A percentile compares a stretch with the other conserved stretches of the same genome.
These are phyloP conservation scores for Brassica nigra DNA, from an alignment of 345 rosid genomes.

Conservation along the genomic window DNA sequence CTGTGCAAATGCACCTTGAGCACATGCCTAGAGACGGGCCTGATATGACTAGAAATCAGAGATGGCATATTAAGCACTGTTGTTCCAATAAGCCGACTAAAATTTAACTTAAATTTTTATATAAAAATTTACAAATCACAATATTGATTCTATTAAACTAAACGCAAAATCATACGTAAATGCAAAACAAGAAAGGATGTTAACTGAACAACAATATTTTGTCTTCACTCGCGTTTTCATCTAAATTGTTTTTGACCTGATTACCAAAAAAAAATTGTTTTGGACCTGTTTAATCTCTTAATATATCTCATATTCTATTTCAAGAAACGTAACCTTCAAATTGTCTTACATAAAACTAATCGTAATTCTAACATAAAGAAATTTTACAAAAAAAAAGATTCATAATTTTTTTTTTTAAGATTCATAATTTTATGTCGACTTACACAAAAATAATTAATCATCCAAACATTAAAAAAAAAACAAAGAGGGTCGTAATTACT, in stretches of 20 bases:
- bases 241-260: neutral
- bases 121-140: neutral
- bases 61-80: neutral
- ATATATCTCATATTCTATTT: neutral
- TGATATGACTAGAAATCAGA: neutral
- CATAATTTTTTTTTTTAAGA: no score
- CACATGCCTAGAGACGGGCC: no score
- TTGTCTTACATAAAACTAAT: neutral
- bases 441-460: no score
- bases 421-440: no score
- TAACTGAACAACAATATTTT: neutral
- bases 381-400: no score
- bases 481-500: neutral
- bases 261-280: neutral
- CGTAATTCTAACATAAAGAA: neutral
- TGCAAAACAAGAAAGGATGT: neutral
- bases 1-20: no score
- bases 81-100: slow-evolving; percentile 10
- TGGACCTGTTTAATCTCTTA: neutral
- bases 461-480: no score
- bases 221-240: neutral
- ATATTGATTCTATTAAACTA: neutral
- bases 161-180: slow-evolving; percentile 17
- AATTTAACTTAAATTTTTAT: neutral
- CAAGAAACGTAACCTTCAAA: neutral